Conservation (phyloP, 1,284 basidiomycete species). For the Grifola frondosa region DNA sequence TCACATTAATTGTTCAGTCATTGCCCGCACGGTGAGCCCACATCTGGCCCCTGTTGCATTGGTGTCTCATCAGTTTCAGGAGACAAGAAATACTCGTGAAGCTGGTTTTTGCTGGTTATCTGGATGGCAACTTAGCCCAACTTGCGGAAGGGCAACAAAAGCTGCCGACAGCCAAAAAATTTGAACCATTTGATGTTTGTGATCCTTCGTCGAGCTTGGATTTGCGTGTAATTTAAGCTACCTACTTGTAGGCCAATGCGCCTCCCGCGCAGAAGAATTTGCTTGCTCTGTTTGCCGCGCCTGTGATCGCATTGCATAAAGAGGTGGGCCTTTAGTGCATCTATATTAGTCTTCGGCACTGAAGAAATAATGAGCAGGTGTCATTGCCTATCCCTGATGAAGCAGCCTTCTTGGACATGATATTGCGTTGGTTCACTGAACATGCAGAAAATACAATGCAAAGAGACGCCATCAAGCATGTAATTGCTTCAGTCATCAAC, state of each 20-base stretch:
- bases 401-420: conserved; percentile 47
- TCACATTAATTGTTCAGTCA: conserved; percentile 69
- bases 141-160: conserved; percentile 58
- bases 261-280: conserved; percentile 56
- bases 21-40: conserved; percentile 59
- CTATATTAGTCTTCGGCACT: neutral
- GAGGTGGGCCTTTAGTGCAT: conserved; percentile 48
- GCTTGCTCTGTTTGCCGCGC: conserved; percentile 65
- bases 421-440: conserved; percentile 60
- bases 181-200: conserved; percentile 50
- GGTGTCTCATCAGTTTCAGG: conserved; percentile 28
- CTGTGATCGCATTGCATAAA: conserved; percentile 59
- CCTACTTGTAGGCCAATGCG: conserved; percentile 41
- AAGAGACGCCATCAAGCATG: conserved; percentile 55
- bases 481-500: conserved; percentile 73
- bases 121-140: conserved; percentile 52
- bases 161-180: conserved; percentile 36
- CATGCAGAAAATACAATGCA: conserved; percentile 55
- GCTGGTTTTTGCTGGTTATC: conserved; percentile 58
- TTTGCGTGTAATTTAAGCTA: neutral
- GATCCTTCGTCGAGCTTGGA: neutral
- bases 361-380: conserved; percentile 43
- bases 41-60: neutral
- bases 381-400: conserved; percentile 46
- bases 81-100: conserved; percentile 58